A percentile compares a stretch with the other conserved stretches of the same genome.
Conservation (phyloP, 106 monocot genomes). For the Platanthera guangdongensis region DNA sequence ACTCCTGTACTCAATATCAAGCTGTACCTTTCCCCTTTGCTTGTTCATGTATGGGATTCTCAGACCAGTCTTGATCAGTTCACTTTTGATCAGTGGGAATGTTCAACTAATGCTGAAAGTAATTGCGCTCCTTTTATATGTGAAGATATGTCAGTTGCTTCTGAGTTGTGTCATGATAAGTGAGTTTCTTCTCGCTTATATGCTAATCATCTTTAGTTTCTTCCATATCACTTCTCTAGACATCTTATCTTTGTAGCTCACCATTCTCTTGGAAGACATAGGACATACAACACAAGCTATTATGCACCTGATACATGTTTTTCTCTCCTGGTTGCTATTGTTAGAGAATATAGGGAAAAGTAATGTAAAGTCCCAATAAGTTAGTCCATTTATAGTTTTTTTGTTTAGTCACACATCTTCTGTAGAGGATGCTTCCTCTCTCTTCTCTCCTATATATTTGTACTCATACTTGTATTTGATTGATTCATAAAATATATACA, state of each 20-base stretch:
- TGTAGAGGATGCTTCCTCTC: too few species aligned
- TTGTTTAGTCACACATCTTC: too few species aligned
- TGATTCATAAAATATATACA: too few species aligned
- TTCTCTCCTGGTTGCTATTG: not conserved
- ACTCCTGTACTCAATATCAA: slow-evolving; percentile 54
- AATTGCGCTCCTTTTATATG: slow-evolving; percentile 44
- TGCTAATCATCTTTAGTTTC: not conserved
- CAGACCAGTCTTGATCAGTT: slow-evolving; percentile 25
- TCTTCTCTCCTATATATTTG: too few species aligned
- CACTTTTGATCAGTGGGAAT: slow-evolving; percentile 32
- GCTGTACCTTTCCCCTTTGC: slow-evolving; percentile 53
- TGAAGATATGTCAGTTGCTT: slow-evolving; percentile 56
- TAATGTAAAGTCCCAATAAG: too few species aligned
- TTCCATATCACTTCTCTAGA: not conserved
- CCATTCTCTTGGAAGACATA: not conserved
- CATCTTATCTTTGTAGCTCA: not conserved
- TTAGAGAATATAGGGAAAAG: too few species aligned
- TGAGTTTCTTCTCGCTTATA: slow-evolving; percentile 21
- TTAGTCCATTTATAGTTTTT: too few species aligned
- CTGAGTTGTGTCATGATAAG: slow-evolving; percentile 75
- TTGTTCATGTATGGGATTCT: slow-evolving; percentile 40
- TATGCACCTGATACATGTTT: not conserved
- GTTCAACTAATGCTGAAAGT: slow-evolving; percentile 22
- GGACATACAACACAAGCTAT: not conserved
- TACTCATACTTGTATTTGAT: too few species aligned